Evolutionary conservation across 768 basidiomycete species (phyloP), one percentile per base, ranked within the genome.

Genomic region (Cantharellus anzutake): DNA sequence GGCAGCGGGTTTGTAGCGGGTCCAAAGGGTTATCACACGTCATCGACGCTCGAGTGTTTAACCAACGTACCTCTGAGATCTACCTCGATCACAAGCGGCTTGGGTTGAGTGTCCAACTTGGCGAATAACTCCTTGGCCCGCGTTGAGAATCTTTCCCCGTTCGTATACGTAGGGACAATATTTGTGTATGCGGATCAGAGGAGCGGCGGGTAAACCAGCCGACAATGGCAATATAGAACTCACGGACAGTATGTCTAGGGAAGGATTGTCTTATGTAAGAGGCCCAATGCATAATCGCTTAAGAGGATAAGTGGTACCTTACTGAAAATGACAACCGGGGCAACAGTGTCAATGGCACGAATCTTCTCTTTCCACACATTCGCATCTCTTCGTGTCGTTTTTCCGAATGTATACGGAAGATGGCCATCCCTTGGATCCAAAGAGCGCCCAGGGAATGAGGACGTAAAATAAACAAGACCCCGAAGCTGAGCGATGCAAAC

Each of bases 271-370:
- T 42, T 16, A 57, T 39, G 40, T n/a, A 63, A 62, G 51, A 40
- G 61, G 39, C 14, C 16, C 4, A 4, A 4, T 48, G 44, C 29
- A 48, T 29, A 29, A 11, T 11, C 44, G 44, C 29, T 48, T 29
- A 11, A 48, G 11, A 11, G 44, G 29, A 11, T 11, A 48, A 48
- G 44, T 29, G 44, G 29, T 59, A 82, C 84, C 75, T 90, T 90
- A 74, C 86, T 88, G 65, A 90, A 88, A 7, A 90, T 80, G 51
- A 89, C 73, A 4, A 90, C 69, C 2, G 86, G 86, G 64, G 78
- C 74, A 40, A 77, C 68, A 16, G 73, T 66, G 42, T 76, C 71
- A 53, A 87, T 64, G 14, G 52, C 52, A 7, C 52, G 7, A 37
- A 37, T 55, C 11, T 29, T 65, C 65, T 50, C 66, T 66, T 16